Percentiles rank a stretch among this genome's conserved stretches.
Evolutionary conservation across 768 basidiomycete species (phyloP).

Genomic region (Macrolepiota fuliginosa): DNA sequence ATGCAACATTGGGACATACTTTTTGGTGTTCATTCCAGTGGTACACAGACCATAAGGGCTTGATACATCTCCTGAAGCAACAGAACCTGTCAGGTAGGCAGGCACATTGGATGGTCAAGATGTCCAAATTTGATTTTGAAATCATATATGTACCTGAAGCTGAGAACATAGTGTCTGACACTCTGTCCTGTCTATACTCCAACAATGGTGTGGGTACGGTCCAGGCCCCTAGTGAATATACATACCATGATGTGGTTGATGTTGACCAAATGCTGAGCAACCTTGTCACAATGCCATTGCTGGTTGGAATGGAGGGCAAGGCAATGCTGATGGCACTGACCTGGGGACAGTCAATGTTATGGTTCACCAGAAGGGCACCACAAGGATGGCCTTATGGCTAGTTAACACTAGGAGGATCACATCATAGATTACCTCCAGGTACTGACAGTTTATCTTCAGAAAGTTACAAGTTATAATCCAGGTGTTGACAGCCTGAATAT

Average conservation of each 20-base stretch:
- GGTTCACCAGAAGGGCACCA: too few relatives aligned
- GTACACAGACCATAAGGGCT: constrained; percentile 31
- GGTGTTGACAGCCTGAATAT: too few relatives aligned
- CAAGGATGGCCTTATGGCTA: too few relatives aligned
- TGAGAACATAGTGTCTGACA: constrained; percentile 33
- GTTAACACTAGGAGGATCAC: too few relatives aligned
- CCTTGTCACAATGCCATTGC: too few relatives aligned
- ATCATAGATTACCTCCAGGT: too few relatives aligned
- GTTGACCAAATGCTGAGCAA: too few relatives aligned
- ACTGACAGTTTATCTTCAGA: too few relatives aligned
- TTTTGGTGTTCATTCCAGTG: constrained; percentile 28
- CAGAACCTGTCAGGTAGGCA: constrained; percentile 33
- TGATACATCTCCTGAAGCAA: constrained; percentile 30
- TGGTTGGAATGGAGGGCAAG: too few relatives aligned
- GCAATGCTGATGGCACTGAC: too few relatives aligned
- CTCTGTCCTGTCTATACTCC: constrained; percentile 32
- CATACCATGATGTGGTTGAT: constrained; percentile 14
- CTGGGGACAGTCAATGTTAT: too few relatives aligned
- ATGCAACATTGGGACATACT: constrained; percentile 25
- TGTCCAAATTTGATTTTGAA: constrained; percentile 36
- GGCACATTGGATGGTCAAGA: constrained; percentile 35
- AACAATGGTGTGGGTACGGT: constrained; percentile 22
- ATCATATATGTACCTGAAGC: constrained; percentile 30
- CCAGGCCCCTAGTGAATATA: constrained; percentile 19
- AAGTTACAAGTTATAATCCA: too few relatives aligned